Percentiles rank a stretch among this genome's conserved stretches.
Evolutionary conservation across 805 yeast genomes (phyloP).

Genomic region (Lipomyces sp.): DNA sequence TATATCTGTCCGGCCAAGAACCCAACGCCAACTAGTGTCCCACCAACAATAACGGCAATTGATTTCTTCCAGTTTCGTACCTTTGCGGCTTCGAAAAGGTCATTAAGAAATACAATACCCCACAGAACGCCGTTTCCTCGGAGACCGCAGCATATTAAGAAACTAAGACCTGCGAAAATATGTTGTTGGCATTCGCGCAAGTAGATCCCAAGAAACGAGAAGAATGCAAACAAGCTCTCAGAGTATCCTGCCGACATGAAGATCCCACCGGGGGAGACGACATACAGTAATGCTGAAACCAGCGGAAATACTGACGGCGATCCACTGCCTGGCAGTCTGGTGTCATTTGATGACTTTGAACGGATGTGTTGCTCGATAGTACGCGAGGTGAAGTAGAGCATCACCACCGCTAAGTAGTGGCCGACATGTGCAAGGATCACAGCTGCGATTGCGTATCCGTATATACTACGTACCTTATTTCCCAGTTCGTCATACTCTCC

Average conservation of each 20-base stretch:
- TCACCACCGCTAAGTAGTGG: slow-evolving; percentile 56
- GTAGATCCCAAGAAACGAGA: slow-evolving; percentile 61
- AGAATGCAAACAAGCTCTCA: slow-evolving; percentile 70
- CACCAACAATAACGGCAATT: slow-evolving; percentile 53
- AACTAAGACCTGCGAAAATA: slow-evolving; percentile 57
- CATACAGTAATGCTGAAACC: slow-evolving; percentile 53
- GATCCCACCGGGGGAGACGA: slow-evolving; percentile 79
- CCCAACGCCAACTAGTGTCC: slow-evolving; percentile 56
- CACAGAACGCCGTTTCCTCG: slow-evolving; percentile 78
- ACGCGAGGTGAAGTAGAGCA: slow-evolving; percentile 57
- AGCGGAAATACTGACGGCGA: slow-evolving; percentile 40
- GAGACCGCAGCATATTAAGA: slow-evolving; percentile 63
- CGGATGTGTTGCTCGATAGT: slow-evolving; percentile 35
- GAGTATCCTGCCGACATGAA: slow-evolving; percentile 76
- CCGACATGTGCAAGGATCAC: slow-evolving; percentile 56
- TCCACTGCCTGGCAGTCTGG: slow-evolving; percentile 17
- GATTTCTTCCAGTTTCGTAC: slow-evolving; percentile 14
- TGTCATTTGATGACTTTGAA: background rate
- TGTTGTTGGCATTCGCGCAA: slow-evolving; percentile 50
- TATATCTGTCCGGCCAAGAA: slow-evolving; percentile 55
- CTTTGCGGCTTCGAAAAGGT: slow-evolving; percentile 47
- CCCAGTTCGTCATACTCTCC: slow-evolving; percentile 26
- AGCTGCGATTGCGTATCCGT: slow-evolving; percentile 54
- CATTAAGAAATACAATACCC: slow-evolving; percentile 69
- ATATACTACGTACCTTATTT: slow-evolving; percentile 40